Conservation (phyloP, 441 rosid species). For the Adansonia madagascariensis region DNA sequence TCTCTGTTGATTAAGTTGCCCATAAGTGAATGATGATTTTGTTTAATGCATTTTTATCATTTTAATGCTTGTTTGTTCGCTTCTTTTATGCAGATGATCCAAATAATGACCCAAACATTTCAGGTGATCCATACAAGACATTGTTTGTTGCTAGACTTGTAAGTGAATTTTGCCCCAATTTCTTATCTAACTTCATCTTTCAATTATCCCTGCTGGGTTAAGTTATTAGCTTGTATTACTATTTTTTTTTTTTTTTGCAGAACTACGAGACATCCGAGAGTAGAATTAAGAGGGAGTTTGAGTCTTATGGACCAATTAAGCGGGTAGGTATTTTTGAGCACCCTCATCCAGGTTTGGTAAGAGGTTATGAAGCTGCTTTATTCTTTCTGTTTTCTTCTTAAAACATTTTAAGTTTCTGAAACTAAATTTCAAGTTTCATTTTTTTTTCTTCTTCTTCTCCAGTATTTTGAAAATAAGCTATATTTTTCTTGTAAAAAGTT, state of each 20-base stretch:
- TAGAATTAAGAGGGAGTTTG: constrained; percentile 95
- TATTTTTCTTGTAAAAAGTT: constrained; percentile 5
- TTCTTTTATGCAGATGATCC: constrained; percentile 69
- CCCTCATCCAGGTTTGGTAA: constrained; percentile 74
- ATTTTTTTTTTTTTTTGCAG: constrained; percentile 44
- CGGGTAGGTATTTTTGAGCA: constrained; percentile 84
- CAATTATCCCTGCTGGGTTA: constrained; percentile 3
- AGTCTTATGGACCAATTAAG: constrained; percentile 92
- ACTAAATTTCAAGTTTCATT: neutral
- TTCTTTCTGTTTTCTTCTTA: constrained; percentile 26
- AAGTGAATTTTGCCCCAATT: constrained; percentile 34
- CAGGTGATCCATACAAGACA: constrained; percentile 97
- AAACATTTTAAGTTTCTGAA: constrained; percentile 21
- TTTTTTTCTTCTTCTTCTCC: constrained; percentile 5
- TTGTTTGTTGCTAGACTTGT: constrained; percentile 89
- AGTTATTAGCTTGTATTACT: constrained; percentile 31
- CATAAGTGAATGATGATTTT: constrained; percentile 1
- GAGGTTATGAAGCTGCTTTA: constrained; percentile 47
- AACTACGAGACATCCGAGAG: constrained; percentile 90
- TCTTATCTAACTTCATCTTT: constrained; percentile 2
- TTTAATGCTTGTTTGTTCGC: constrained; percentile 11
- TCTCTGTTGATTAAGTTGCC: constrained; percentile 24
- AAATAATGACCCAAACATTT: constrained; percentile 62
- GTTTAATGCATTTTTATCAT: constrained; percentile 6
- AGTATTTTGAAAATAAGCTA: neutral